Evolutionary conservation across 2,329 filamentous ascomycete genomes (phyloP), one percentile per base, ranked within the genome.

Genomic region (Fusarium hainanense): DNA sequence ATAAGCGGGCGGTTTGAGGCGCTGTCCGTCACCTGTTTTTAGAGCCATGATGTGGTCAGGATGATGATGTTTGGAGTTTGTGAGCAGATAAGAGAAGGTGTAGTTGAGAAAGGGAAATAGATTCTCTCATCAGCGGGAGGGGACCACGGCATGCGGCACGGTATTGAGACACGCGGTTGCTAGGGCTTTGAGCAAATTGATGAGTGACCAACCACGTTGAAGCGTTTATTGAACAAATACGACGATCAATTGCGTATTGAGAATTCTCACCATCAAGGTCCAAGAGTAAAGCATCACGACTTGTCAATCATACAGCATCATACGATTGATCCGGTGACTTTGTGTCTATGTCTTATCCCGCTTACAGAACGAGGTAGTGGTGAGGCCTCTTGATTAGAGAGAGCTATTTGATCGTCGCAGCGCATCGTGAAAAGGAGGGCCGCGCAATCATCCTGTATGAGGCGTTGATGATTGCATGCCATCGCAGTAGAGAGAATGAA

Each of bases 401-500:
- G 32, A 27, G 34, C 28, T 42, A n/a, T 41, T 44, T 34, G 40
- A 65, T 52, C 23, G 16, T 16, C 23, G 23, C 16, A 42, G 42
- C 23, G 55, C 20, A 49, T 21, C 28, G 18, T 41, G 54, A 48
- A 54, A 65, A 43, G 58, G 67, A 65, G 59, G 68, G 68, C 68
- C 68, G 34, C 68, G 68, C 68, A 70, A 70, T 65, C 68, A 54
- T 59, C 48, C 40, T 46, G 43, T 34, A 43, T 25, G 58, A 71
- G 67, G 63, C 63, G 68, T 60, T 32, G 21, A 55, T 41, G 58
- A 10, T 42, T 58, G 46, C 63, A 69, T 71, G 44, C 49, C 68
- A 55, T 58, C 34, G n/a, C 9, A 20, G n/a, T 6, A 37, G 34
- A 11, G 37, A 43, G 21, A 55, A 61, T 43, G 55, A 18, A 42